Evolutionary conservation across 345 rosid species (phyloP).

Genomic region (Acer yangbiense): DNA sequence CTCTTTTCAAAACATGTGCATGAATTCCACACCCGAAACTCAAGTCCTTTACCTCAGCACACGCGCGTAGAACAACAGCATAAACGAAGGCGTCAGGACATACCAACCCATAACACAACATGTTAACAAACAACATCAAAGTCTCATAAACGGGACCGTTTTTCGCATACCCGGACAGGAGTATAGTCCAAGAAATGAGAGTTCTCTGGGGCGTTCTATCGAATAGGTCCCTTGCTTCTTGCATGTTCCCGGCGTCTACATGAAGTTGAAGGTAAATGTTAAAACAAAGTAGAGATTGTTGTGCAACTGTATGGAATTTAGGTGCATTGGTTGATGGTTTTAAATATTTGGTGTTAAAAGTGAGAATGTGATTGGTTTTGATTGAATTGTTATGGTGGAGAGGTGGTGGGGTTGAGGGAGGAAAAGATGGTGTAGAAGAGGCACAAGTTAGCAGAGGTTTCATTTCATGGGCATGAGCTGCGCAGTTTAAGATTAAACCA

Average conservation of each 20-base stretch:
- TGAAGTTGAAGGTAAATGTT: slow-evolving; percentile 21
- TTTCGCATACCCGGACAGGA: slow-evolving; percentile 32
- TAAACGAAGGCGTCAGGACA: slow-evolving; percentile 30
- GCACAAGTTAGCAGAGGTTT: slow-evolving; percentile 11
- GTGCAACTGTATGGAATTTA: background rate
- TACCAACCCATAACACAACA: slow-evolving; percentile 16
- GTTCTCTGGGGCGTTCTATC: slow-evolving; percentile 27
- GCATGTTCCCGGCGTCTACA: slow-evolving; percentile 21
- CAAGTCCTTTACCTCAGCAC: slow-evolving; percentile 16
- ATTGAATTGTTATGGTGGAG: background rate
- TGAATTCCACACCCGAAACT: slow-evolving; percentile 30
- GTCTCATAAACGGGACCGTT: slow-evolving; percentile 22
- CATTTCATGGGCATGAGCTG: background rate
- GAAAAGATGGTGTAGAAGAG: background rate
- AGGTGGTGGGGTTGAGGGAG: background rate
- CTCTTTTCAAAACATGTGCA: slow-evolving; percentile 30
- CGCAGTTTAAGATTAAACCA: too few species aligned
- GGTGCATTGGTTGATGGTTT: background rate
- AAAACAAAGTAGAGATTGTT: slow-evolving; percentile 14
- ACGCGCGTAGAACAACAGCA: slow-evolving; percentile 28
- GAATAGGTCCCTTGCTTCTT: slow-evolving; percentile 20
- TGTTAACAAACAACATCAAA: slow-evolving; percentile 18
- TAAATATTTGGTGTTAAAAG: background rate
- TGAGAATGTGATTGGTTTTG: background rate
- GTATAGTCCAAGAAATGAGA: slow-evolving; percentile 35